Base-by-base conservation (phyloP, 441 rosid genomes). In the Dalechampia spathulata region DNA sequence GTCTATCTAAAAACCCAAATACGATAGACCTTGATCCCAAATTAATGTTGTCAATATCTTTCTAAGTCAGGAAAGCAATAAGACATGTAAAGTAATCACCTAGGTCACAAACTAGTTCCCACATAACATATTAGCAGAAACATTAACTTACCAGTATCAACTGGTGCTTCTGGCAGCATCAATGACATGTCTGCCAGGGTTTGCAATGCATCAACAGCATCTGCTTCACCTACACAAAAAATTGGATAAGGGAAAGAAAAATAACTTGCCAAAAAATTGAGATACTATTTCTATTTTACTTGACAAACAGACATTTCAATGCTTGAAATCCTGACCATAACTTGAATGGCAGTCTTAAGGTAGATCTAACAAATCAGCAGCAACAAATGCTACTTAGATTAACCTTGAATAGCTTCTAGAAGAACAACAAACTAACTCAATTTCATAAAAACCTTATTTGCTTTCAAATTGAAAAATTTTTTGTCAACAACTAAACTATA, bases 121-220 rank as follows among this genome's bases (percentile, higher is more conserved):
- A 4, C 30, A 21, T 55, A 41, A 42, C 17, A 22, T 30, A 30
- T 30, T 30, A n/a, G 48, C 39, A 54, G 57, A 64, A 63, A 65
- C 55, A 61, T 57, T 56, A 60, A 52, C 79, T 64, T 69, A 92
- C 98, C 94, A 16, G 90, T 84, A 43, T 88, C 96, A 5, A 77
- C 68, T 25, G 87, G 78, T 70, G 85, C 72, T 62, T 83, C 89
- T 59, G 98, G 95, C 87, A 90, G 75, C 90, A 84, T 80, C 77
- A 92, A 70, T 54, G 98, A 92, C 52, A 92, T 61, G 80, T 88
- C 96, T 50, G 88, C 83, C 80, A 95, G 73, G 49, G 90, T 70
- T 61, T 82, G 72, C 54, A 95, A 75, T 46, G 91, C 99, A 71
- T 85, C 84, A 12, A 87, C 67, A 44, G 79, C 74, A 62, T 72